phyloP scores from a whole-genome alignment of 78 protist genomes.

The Monosiga brevicollis region DNA sequence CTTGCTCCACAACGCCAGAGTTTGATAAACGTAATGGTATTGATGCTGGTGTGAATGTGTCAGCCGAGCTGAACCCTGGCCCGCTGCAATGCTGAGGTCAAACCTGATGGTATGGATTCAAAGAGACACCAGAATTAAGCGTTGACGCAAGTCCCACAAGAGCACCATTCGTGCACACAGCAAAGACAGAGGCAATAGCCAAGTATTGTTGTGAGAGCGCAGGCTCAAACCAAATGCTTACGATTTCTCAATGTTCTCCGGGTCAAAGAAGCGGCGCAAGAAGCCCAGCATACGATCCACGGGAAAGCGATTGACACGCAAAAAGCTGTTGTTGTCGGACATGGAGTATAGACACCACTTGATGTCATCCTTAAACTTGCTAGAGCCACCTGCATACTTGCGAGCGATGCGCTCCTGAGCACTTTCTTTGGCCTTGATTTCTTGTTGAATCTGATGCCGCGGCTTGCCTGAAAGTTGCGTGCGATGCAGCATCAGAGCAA shows the following conservation, averaged over 20 bases:
- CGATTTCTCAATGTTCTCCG: neutral
- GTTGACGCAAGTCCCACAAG: neutral
- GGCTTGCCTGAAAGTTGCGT: conserved; percentile 3
- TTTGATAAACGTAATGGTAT: conserved; percentile 67
- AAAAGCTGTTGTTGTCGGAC: conserved; percentile 57
- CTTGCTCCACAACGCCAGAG: conserved; percentile 84
- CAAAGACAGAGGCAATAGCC: no score
- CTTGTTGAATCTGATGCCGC: conserved; percentile 28
- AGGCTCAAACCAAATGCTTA: conserved; percentile 7
- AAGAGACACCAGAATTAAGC: no score
- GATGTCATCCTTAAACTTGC: conserved; percentile 8
- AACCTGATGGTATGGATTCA: no score
- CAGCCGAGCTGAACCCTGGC: conserved; percentile 67
- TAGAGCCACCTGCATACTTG: neutral
- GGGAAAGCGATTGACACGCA: conserved; percentile 38
- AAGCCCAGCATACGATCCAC: conserved; percentile 33
- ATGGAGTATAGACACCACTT: conserved; percentile 48
- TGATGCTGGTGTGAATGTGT: conserved; percentile 71
- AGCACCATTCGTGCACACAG: no score
- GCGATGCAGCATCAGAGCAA: no score
- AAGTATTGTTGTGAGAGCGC: no score
- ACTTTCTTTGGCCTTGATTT: conserved; percentile 50
- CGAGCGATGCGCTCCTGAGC: conserved; percentile 18
- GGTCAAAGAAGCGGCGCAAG: conserved; percentile 39
- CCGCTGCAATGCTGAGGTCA: conserved; percentile 24